Conservation (phyloP, 2,329 filamentous ascomycete species). For the Aphanoascus verrucosus region DNA sequence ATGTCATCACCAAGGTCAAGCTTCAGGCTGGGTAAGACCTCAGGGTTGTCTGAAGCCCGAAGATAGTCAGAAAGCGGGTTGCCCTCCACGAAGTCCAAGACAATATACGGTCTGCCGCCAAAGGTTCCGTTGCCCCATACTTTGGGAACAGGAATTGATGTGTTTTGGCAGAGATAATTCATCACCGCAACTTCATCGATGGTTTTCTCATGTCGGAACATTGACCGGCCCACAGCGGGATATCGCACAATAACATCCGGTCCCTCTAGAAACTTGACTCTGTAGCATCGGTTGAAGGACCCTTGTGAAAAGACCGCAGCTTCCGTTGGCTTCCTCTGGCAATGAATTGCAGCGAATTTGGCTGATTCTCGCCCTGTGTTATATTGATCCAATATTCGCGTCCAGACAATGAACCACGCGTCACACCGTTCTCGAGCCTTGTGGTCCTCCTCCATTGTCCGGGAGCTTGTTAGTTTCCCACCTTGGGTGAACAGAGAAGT, state of each 20-base stretch:
- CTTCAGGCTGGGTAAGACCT: slow-evolving; percentile 9
- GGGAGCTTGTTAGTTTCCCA: too few relatives aligned
- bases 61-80: slow-evolving; percentile 20
- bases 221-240: slow-evolving; percentile 13
- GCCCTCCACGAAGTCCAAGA: slow-evolving; percentile 22
- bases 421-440: too few relatives aligned
- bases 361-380: too few relatives aligned
- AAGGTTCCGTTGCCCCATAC: slow-evolving; percentile 18
- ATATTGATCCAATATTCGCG: too few relatives aligned
- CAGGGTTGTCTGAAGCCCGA: slow-evolving; percentile 13
- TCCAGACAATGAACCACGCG: too few relatives aligned
- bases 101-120: slow-evolving; percentile 21
- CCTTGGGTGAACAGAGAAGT: too few relatives aligned
- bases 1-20: slow-evolving; percentile 9
- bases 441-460: too few relatives aligned
- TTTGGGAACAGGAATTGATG: slow-evolving; percentile 21
- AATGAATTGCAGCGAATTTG: too few relatives aligned
- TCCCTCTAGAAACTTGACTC: slow-evolving; percentile 16
- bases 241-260: slow-evolving; percentile 16
- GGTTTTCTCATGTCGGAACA: slow-evolving; percentile 16
- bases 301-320: neutral
- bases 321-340: too few relatives aligned
- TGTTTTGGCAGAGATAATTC: slow-evolving; percentile 20
- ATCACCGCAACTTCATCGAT: slow-evolving; percentile 15
- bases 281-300: slow-evolving; percentile 18